Evolutionary conservation across 2,329 filamentous ascomycete species (phyloP), one percentile per base, ranked within the genome.

Genomic region (Ophiognomonia clavigignenti-juglandacearum): DNA sequence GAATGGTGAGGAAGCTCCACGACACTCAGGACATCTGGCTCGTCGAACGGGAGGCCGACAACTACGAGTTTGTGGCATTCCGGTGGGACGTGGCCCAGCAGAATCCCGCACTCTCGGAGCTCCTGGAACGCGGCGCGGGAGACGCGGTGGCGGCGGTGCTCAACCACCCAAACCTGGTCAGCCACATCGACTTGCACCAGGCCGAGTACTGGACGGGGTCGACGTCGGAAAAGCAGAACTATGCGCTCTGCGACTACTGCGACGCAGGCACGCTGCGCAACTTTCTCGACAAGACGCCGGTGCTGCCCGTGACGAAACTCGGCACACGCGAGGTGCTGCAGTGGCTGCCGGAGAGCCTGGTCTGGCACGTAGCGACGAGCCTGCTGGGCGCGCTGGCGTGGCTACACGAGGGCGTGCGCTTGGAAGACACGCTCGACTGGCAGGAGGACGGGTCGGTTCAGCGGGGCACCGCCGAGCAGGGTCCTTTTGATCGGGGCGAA

Each of bases 331-430:
- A 39, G 18, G 26, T 24, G 18, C 38, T 45, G 29, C 29, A 29
- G 20, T 74, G 73, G 52, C 57, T 77, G 11, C 75, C 75, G 0
- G 77, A 80, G 54, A 65, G 67, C 3, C 62, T 80, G 11, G 75
- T 75, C 52, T 81, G 77, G 77, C 76, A 80, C 54, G 75, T 80
- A 8, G 63, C 74, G 11, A 57, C 64, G 10, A 72, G 69, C 7
- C 58, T 79, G 39, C 59, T 73, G 13, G 64, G 65, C n/a, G 75
- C 74, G 3, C 64, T 80, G 32, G 59, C 70, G 24, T 79, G 72
- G 65, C 60, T 80, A 18, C 77, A 81, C 56, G 68, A 76, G 37
- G 77, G 77, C 14, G 59, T 62, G 43, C 58, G 59, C 4, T 53
- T 63, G 11, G 52, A 55, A 23, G 49, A 51, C 18, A 43, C 59